Base-by-base conservation (phyloP, 192 early-diverging fungal genomes). In the Dispira simplex region DNA sequence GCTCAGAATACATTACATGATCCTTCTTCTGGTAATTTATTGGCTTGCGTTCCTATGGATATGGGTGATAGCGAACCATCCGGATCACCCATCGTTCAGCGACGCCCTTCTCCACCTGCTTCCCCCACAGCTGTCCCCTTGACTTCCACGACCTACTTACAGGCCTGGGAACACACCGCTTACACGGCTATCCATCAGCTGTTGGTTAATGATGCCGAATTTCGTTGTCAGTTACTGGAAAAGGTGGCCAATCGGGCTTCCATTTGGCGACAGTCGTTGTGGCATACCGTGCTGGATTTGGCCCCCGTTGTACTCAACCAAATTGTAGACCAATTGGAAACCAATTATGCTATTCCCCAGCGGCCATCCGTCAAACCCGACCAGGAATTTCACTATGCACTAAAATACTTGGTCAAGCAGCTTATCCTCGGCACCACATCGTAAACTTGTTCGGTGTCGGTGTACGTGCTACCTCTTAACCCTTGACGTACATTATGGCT, bases 181-280 rank as follows among this genome's bases (percentile, higher is more conserved):
- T 56, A 56, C 54, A 28, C 21, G 13, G 54, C 54, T 3, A 14
- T 56, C 3, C 25, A 56, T 21, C 28, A 56, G 21, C 20, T 56
- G 16, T 12, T 25, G 8, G 28, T 13, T 21, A 56, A 8, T 25
- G 54, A 56, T 25, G 18, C 54, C 12, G 54, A 56, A 3, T 56
- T 23, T 28, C 54, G 54, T 13, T 21, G 23, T 28, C 20, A 56
- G 28, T 28, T 56, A 21, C 54, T 56, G 3, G 54, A 56, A 21
- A 14, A 13, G 21, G 28, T 56, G 18, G 25, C 20, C 54, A 56
- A 8, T 3, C 54, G 54, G 54, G 54, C 54, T 25, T 27, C 25
- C 23, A 56, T 56, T 28, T 56, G 54, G 54, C 54, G 54, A 8
- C 54, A 56, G 21, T 26, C 54, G 8, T 1, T 56, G 54, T 56